These are phyloP conservation scores for Ramularia endophylla DNA, from an alignment of 2,329 filamentous ascomycete species.

Conservation along the genomic window DNA sequence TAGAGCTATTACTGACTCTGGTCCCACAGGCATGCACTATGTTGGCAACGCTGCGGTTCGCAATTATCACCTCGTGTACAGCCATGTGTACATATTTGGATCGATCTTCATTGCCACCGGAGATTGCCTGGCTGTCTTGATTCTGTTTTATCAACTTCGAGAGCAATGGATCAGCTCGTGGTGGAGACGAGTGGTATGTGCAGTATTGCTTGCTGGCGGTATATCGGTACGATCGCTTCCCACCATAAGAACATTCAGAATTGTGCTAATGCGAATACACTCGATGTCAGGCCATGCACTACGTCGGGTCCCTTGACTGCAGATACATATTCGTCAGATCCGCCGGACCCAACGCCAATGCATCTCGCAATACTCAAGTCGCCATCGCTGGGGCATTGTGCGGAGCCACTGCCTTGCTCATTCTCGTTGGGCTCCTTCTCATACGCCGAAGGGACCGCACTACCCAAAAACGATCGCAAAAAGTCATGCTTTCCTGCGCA, in stretches of 20 bases:
- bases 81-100: constrained; percentile 55
- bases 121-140: constrained; percentile 63
- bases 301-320: constrained; percentile 69
- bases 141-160: constrained; percentile 71
- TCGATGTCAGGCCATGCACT: constrained; percentile 58
- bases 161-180: constrained; percentile 71
- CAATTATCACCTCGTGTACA: constrained; percentile 66
- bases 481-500: constrained; percentile 52
- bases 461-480: constrained; percentile 44
- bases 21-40: constrained; percentile 64
- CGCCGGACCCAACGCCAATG: constrained; percentile 33
- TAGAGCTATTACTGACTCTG: too few relatives aligned
- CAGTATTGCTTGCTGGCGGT: constrained; percentile 62
- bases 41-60: constrained; percentile 75
- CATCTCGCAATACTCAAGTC: constrained; percentile 58
- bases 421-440: constrained; percentile 32
- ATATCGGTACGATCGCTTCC: constrained; percentile 54
- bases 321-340: constrained; percentile 54
- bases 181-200: constrained; percentile 66
- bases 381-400: constrained; percentile 65
- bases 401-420: constrained; percentile 31
- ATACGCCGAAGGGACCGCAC: constrained; percentile 33
- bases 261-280: not conserved
- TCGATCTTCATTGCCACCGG: constrained; percentile 66
- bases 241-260: not conserved